phyloP scores from a whole-genome alignment of 352 stramenopile genomes.

The Discostella stelligera region DNA sequence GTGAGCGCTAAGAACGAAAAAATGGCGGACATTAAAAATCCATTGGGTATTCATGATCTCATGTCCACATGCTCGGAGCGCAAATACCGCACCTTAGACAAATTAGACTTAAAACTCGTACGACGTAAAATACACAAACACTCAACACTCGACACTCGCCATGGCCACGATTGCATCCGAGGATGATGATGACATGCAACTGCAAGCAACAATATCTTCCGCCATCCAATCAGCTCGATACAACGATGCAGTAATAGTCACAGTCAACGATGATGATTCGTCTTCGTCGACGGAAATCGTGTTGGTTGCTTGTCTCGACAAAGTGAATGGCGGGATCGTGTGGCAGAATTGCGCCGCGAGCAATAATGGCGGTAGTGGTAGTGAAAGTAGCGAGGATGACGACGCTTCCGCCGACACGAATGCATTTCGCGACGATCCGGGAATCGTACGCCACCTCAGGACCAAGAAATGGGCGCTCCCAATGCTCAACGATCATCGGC shows the following conservation, averaged over 20 bases:
- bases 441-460: constrained; percentile 57
- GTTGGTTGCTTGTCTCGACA: constrained; percentile 64
- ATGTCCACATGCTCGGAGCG: too few relatives aligned
- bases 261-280: constrained; percentile 27
- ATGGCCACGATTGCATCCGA: too few relatives aligned
- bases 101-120: too few relatives aligned
- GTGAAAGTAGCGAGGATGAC: neutral
- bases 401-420: neutral
- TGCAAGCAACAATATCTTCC: constrained; percentile 12
- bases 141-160: too few relatives aligned
- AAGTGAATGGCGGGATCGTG: constrained; percentile 66
- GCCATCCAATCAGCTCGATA: constrained; percentile 52
- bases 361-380: neutral
- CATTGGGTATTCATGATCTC: too few relatives aligned
- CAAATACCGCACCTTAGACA: too few relatives aligned
- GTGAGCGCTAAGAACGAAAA: too few relatives aligned
- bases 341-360: constrained; percentile 52
- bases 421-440: constrained; percentile 14
- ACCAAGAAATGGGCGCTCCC: constrained; percentile 79
- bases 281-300: constrained; percentile 48
- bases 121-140: too few relatives aligned
- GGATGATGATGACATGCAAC: neutral
- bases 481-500: constrained; percentile 76
- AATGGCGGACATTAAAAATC: too few relatives aligned
- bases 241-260: constrained; percentile 67